Base-by-base conservation (phyloP, 345 rosid genomes). In the Lepidium africanum region DNA sequence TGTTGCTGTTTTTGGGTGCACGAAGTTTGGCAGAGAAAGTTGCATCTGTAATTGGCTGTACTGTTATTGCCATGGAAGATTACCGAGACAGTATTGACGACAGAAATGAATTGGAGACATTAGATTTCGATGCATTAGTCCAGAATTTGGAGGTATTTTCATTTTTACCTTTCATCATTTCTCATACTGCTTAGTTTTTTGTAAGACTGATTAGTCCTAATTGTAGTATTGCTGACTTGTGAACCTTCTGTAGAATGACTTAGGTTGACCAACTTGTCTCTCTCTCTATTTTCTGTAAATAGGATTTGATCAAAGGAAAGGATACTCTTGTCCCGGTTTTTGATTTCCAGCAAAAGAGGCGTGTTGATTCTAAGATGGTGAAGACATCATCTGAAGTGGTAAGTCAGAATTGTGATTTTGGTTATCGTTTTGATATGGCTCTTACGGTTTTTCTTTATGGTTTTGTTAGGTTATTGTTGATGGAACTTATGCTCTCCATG, bases 21-120 rank as follows among this genome's bases (percentile, higher is more conserved):
- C 76, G 66, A 86, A 95, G 99, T 86, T 84, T 95, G 81, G 87
- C 96, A 58, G 99, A 95, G 87, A 95, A 91, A 93, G 96, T 95
- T 30, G 89, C 93, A 42, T 91, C 96, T 69, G 97, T 95, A 14
- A 87, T 95, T 66, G 97, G 99, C 5, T 95, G 99, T 76, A 84
- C 85, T 50, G 86, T 95, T 47, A 83, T 95, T 80, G 85, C 97
- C n/a, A 95, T 95, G 99, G 99, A 95, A 78, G 89, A 91, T 77
- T 95, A 95, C 71, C 87, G 92, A 30, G 68, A 33, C 61, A 93
- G 92, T 73, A 41, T 80, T 71, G 96, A 95, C 59, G 99, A 95
- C 6, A 91, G 87, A 74, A 89, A 85, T 75, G 96, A 85, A 61
- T 81, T 91, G 83, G 90, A 89, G 62, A 79, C 97, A 3, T 83